These are phyloP conservation scores for Teratosphaeria viscida DNA, from an alignment of 2,329 filamentous ascomycete genomes.

Conservation along the genomic window DNA sequence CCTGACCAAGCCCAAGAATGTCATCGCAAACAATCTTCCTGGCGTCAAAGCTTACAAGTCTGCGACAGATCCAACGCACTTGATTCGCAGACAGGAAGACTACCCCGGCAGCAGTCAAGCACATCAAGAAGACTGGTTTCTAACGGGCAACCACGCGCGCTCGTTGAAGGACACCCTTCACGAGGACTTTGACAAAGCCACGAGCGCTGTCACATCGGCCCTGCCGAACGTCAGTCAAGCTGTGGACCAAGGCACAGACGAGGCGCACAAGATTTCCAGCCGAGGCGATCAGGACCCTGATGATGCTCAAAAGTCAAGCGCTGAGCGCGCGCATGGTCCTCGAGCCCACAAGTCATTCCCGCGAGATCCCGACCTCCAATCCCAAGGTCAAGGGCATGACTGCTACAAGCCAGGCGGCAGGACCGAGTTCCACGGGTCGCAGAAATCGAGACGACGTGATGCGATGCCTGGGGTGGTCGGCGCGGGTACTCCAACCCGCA, in stretches of 20 bases:
- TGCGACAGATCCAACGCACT: not conserved
- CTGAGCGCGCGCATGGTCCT: not conserved
- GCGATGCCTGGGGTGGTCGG: not conserved
- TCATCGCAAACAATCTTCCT: not conserved
- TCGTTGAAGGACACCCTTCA: not conserved
- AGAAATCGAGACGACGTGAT: not conserved
- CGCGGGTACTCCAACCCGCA: not conserved
- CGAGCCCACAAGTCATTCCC: not conserved
- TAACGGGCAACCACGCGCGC: not conserved
- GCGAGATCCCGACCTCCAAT: not conserved
- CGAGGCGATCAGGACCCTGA: not conserved
- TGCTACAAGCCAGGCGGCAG: not conserved
- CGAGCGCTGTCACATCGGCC: not conserved
- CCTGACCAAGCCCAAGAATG: not conserved
- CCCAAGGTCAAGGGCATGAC: not conserved
- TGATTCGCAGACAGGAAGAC: not conserved
- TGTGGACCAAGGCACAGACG: not conserved
- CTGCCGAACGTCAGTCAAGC: not conserved
- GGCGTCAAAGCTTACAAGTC: not conserved
- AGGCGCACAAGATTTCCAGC: not conserved
- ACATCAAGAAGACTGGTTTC: not conserved
- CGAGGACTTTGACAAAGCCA: not conserved
- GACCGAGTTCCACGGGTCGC: not conserved
- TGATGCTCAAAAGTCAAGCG: not conserved
- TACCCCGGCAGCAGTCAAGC: not conserved